These are phyloP conservation scores for Lachancea mirantina DNA, from an alignment of 805 yeast species.

Conservation along the genomic window DNA sequence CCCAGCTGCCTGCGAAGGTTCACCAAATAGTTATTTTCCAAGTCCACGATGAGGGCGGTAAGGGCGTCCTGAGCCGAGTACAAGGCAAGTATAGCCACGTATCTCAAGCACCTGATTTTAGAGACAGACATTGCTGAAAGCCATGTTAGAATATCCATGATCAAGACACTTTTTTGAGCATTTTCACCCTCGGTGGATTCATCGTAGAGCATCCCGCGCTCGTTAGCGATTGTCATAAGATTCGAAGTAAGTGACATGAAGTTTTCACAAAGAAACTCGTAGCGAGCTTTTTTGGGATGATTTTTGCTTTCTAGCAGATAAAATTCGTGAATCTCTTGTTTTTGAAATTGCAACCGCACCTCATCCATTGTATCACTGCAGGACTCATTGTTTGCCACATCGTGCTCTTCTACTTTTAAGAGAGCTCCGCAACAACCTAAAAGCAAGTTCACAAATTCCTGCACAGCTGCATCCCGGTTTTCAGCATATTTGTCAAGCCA, in stretches of 20 bases:
- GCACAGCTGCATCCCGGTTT: constrained; percentile 43
- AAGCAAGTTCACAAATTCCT: constrained; percentile 59
- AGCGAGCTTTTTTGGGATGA: constrained; percentile 35
- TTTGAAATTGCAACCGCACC: constrained; percentile 53
- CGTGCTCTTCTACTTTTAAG: constrained; percentile 63
- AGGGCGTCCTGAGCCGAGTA: constrained; percentile 55
- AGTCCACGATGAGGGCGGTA: constrained; percentile 40
- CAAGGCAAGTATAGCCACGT: constrained; percentile 52
- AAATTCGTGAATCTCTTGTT: constrained; percentile 60
- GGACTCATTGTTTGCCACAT: constrained; percentile 59
- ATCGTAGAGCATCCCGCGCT: constrained; percentile 50
- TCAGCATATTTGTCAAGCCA: constrained; percentile 51
- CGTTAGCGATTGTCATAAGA: constrained; percentile 48
- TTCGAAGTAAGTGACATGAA: constrained; percentile 49
- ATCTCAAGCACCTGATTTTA: constrained; percentile 62
- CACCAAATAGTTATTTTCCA: constrained; percentile 32
- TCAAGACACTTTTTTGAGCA: constrained; percentile 19
- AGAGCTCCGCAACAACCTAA: constrained; percentile 68
- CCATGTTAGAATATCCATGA: constrained; percentile 63
- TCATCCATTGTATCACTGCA: constrained; percentile 70
- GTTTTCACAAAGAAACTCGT: constrained; percentile 44
- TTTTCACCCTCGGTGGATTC: constrained; percentile 32
- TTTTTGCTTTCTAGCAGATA: constrained; percentile 52
- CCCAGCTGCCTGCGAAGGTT: constrained; percentile 34
- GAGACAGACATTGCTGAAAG: constrained; percentile 64